Percentiles rank a stretch among this genome's conserved stretches.
phyloP scores from a whole-genome alignment of 306 rosid species.

The Fragaria vesca region DNA sequence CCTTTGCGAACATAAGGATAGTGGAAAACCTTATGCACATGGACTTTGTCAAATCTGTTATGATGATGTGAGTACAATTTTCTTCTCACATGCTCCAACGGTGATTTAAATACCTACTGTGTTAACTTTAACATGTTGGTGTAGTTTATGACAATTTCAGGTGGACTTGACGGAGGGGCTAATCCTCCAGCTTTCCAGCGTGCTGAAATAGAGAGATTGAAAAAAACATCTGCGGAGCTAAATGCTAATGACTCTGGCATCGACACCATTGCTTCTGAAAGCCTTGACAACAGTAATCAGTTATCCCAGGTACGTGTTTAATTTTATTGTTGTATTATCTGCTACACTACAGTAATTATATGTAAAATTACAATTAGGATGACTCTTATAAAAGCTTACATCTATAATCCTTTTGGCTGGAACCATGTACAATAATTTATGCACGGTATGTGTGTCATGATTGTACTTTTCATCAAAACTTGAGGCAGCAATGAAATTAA shows the following conservation, averaged over 20 bases:
- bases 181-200: conserved; percentile 96
- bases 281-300: conserved; percentile 16
- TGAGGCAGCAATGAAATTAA: background rate
- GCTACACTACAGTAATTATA: background rate
- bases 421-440: background rate
- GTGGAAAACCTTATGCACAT: conserved; percentile 53
- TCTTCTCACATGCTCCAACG: background rate
- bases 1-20: conserved; percentile 61
- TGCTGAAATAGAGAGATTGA: conserved; percentile 67
- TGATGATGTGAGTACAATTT: conserved; percentile 56
- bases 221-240: conserved; percentile 34
- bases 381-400: background rate
- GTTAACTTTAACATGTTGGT: conserved; percentile 21
- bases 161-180: conserved; percentile 81
- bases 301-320: background rate
- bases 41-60: conserved; percentile 82
- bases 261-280: conserved; percentile 8
- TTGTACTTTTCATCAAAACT: background rate
- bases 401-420: background rate
- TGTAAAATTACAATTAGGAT: background rate
- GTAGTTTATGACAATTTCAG: conserved; percentile 74
- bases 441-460: background rate
- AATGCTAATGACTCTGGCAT: conserved; percentile 35
- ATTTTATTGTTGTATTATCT: background rate
- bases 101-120: background rate